Base-by-base conservation (phyloP, 257 asterid species). In the Knoxia roxburghii region DNA sequence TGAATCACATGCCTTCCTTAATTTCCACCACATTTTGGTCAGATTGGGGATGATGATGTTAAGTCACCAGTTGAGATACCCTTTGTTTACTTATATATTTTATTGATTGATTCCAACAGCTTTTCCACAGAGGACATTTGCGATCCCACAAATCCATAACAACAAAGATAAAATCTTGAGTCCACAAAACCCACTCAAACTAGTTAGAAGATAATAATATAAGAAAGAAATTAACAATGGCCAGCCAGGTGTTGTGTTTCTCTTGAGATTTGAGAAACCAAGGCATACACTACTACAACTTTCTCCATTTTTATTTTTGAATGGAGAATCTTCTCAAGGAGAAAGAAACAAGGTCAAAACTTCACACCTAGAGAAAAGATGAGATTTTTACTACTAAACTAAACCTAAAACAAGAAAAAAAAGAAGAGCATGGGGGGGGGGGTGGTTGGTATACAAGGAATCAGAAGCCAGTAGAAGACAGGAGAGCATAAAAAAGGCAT, bases 181-280 rank as follows among this genome's bases (percentile, higher is more conserved):
- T n/a, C 50, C 68, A 59, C 40, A 53, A 75, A 83, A 62, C 73
- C 76, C 75, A 57, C 63, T 61, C 73, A 80, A 71, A 71, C 67
- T 37, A 3, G 41, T 37, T 37, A 9, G 41, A 37, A 9, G 41
- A 9, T n/a, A n/a, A n/a, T n/a, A n/a, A n/a, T n/a, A n/a, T n/a
- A n/a, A n/a, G n/a, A n/a, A n/a, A n/a, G n/a, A n/a, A n/a, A n/a
- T n/a, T n/a, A n/a, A n/a, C n/a, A n/a, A n/a, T n/a, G n/a, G n/a
- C n/a, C n/a, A n/a, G n/a, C n/a, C n/a, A n/a, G n/a, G n/a, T n/a
- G n/a, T n/a, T n/a, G n/a, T 43, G 82, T 75, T 80, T 82, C 82
- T 70, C 77, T 78, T 65, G 57, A 74, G 62, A 65, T 74, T 79
- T 74, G 68, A 74, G 81, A 86, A 83, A 79, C 81, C 71, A 68